Conservation (phyloP, 768 basidiomycete species). For the Xerocomus brunneocitrinus region DNA sequence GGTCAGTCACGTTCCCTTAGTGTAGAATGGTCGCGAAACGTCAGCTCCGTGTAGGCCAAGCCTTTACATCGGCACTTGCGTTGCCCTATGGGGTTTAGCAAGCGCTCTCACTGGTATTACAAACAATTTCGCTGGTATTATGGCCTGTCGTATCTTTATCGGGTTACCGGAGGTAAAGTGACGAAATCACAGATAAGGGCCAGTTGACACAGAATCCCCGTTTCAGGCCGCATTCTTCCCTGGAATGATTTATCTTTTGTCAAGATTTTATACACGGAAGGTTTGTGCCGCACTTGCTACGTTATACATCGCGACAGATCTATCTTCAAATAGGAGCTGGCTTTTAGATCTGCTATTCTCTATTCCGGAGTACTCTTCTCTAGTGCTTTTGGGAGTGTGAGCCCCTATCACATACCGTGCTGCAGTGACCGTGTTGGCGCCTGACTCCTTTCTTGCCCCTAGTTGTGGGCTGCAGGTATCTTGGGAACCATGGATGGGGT, state of each 20-base stretch:
- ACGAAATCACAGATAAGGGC: neutral
- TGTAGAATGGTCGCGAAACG: neutral
- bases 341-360: constrained; percentile 58
- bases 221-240: constrained; percentile 59
- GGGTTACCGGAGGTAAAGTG: constrained; percentile 51
- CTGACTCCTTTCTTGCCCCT: neutral
- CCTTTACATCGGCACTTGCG: constrained; percentile 56
- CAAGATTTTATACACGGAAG: constrained; percentile 23
- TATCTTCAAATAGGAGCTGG: constrained; percentile 44
- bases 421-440: neutral
- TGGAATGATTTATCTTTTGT: constrained; percentile 40
- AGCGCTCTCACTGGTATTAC: constrained; percentile 61
- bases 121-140: constrained; percentile 50
- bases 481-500: constrained; percentile 64
- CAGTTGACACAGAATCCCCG: neutral
- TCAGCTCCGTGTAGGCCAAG: constrained; percentile 43
- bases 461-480: constrained; percentile 73
- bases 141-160: constrained; percentile 56
- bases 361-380: constrained; percentile 56
- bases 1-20: constrained; percentile 28
- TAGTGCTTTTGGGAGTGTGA: constrained; percentile 62
- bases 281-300: neutral
- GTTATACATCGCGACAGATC: neutral
- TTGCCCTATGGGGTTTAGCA: constrained; percentile 59
- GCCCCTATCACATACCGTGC: constrained; percentile 10